A percentile compares a stretch with the other conserved stretches of the same genome.
Evolutionary conservation across 2,329 filamentous ascomycete species (phyloP).

Genomic region (Graphium sp.): DNA sequence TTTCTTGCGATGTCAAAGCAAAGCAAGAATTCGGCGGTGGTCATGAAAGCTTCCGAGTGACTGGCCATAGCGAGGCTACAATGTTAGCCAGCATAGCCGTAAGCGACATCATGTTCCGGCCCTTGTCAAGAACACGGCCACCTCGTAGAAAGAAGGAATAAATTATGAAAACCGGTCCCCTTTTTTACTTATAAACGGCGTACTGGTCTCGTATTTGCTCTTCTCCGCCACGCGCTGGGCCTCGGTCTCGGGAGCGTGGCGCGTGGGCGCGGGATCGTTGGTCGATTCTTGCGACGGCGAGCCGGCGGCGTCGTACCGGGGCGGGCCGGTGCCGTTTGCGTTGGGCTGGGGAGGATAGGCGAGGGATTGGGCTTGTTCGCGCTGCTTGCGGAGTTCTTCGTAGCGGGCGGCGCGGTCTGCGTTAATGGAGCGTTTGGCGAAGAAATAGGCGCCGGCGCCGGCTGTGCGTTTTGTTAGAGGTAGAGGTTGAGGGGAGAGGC

Average conservation of each 20-base stretch:
- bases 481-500: background rate
- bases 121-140: no score
- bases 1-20: no score
- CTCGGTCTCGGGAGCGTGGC: constrained; percentile 61
- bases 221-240: constrained; percentile 52
- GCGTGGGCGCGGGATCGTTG: constrained; percentile 69
- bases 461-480: constrained; percentile 29
- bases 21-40: no score
- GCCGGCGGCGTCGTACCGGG: constrained; percentile 38
- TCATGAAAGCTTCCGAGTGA: no score
- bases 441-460: constrained; percentile 84
- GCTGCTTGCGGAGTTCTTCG: constrained; percentile 49
- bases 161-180: constrained; percentile 69
- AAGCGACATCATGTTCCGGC: no score
- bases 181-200: constrained; percentile 61
- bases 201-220: constrained; percentile 74
- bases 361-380: constrained; percentile 24
- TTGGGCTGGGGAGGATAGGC: background rate
- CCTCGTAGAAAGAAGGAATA: no score
- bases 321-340: constrained; percentile 23
- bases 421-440: constrained; percentile 90
- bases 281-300: constrained; percentile 58
- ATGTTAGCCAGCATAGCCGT: no score
- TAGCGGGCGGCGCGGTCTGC: constrained; percentile 63
- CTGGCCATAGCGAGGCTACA: no score